These are phyloP conservation scores for Aleurites moluccanus DNA, from an alignment of 441 rosid genomes.

Conservation along the genomic window DNA sequence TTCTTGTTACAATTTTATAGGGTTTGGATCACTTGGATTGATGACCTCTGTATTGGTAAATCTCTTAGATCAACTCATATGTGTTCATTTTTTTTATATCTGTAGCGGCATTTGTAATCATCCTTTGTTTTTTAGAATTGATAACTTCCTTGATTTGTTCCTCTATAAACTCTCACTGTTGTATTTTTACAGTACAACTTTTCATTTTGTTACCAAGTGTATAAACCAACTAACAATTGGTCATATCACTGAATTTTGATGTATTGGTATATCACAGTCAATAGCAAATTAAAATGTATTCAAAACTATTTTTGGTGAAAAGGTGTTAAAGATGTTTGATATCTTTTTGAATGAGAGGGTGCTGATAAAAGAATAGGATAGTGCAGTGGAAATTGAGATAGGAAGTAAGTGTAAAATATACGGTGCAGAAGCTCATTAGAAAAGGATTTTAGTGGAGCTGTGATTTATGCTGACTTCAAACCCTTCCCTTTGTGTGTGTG, in stretches of 20 bases:
- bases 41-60: conserved; percentile 90
- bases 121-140: neutral
- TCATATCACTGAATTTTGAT: neutral
- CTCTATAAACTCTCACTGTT: neutral
- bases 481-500: neutral
- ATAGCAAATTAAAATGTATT: neutral
- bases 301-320: neutral
- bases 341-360: neutral
- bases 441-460: neutral
- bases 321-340: neutral
- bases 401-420: too few species aligned
- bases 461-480: neutral
- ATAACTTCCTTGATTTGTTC: neutral
- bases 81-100: neutral
- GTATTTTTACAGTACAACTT: neutral
- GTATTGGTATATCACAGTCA: neutral
- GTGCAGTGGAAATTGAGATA: neutral
- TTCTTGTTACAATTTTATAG: conserved; percentile 36
- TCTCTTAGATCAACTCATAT: conserved; percentile 2
- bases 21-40: conserved; percentile 91
- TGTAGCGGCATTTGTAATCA: neutral
- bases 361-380: conserved; percentile 12
- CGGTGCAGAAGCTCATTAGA: neutral
- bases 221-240: neutral
- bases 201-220: neutral